Evolutionary conservation across 2,329 filamentous ascomycete species (phyloP).

Genomic region (Colletotrichum salicis): DNA sequence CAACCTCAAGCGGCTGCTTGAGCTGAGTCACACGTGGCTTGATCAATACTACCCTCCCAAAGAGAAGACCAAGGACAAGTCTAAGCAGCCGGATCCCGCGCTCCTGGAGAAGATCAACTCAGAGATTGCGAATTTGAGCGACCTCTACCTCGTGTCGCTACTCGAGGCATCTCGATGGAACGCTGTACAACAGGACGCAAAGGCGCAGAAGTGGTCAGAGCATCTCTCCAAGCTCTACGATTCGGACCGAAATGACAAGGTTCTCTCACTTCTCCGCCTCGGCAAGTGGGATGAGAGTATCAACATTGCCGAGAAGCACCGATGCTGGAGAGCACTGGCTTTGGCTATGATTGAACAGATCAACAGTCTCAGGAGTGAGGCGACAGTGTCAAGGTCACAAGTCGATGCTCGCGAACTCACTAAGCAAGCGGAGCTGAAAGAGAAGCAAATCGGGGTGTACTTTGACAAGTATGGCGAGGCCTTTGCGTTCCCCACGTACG

Average conservation of each 20-base stretch:
- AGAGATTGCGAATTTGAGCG: conserved; percentile 62
- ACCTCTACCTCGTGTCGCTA: conserved; percentile 65
- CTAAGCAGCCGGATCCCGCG: conserved; percentile 49
- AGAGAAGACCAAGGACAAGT: conserved; percentile 44
- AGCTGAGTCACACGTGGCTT: conserved; percentile 67
- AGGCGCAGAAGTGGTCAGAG: conserved; percentile 54
- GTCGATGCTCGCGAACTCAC: conserved; percentile 47
- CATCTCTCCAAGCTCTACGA: conserved; percentile 61
- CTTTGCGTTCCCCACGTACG: conserved; percentile 83
- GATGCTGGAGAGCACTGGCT: conserved; percentile 65
- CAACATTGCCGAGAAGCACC: conserved; percentile 68
- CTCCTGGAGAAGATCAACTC: conserved; percentile 58
- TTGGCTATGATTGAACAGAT: conserved; percentile 67
- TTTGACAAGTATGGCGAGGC: conserved; percentile 73
- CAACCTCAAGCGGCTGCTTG: conserved; percentile 68
- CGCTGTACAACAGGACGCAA: conserved; percentile 55
- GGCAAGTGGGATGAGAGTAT: conserved; percentile 68
- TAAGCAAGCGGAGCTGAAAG: conserved; percentile 56
- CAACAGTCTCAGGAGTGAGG: conserved; percentile 41
- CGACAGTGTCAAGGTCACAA: conserved; percentile 26
- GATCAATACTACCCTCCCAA: conserved; percentile 54
- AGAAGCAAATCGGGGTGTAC: conserved; percentile 58
- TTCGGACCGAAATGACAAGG: conserved; percentile 62
- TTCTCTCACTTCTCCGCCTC: conserved; percentile 63
- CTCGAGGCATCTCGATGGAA: conserved; percentile 65